Evolutionary conservation across 306 rosid genomes (phyloP), one percentile per base, ranked within the genome.

Genomic region (Prunus armeniaca): DNA sequence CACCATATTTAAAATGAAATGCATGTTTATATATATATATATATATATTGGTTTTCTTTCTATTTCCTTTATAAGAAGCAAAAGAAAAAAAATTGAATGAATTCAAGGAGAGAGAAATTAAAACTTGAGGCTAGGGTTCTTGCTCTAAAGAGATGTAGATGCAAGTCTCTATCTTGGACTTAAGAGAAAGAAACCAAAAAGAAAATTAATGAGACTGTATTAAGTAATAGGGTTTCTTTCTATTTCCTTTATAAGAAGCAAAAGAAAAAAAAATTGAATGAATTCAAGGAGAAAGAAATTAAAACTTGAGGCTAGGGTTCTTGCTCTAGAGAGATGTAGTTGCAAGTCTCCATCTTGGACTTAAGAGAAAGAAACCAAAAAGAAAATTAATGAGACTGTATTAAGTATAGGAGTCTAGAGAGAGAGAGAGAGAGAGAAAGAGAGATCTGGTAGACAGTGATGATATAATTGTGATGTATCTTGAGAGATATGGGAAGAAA

Each of bases 401-500:
- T 30, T 57, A 28, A 57, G 41, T 38, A 60, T 76, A 79, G 85
- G 51, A 66, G 80, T 55, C 74, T 76, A 81, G 72, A 64, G 24
- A 38, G 68, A 62, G 64, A 68, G 71, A 38, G 67, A 82, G 80
- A 77, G 86, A 80, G 79, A 65, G 80, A 84, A 78, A 81, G 74
- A 76, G 76, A 71, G 82, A 80, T 56, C 57, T 34, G 83, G 81
- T 24, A 20, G 28, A 22, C 14, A 82, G 27, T 56, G 43, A 30
- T 61, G 32, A 82, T 90, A 91, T 88, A 86, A 82, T 45, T 86
- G 93, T 89, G 95, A 93, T 89, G 91, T 89, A 89, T 93, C 66
- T 79, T 61, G 85, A 76, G 93, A 89, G 92, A 93, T 89, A 81
- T 84, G 89, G 95, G 85, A 79, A 70, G 98, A 88, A 91, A 93